These are phyloP conservation scores for Rhizophora apiculata DNA, from an alignment of 345 rosid species.

Conservation along the genomic window DNA sequence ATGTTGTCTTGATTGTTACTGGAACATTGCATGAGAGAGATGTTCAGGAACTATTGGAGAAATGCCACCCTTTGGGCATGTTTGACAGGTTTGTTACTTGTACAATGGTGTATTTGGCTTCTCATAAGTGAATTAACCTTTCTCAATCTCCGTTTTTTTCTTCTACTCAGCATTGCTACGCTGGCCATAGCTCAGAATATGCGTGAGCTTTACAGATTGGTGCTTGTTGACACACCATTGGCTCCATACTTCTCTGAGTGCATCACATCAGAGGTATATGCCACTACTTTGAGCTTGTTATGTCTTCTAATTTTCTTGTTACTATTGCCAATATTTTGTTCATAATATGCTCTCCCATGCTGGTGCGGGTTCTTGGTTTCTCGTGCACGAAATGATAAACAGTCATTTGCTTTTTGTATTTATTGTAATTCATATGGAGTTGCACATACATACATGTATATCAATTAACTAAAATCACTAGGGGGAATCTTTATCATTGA, in stretches of 20 bases:
- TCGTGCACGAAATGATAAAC: no score
- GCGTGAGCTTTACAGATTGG: conserved; percentile 96
- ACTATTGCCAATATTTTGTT: not conserved
- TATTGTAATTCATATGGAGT: no score
- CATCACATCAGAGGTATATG: conserved; percentile 83
- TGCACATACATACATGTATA: no score
- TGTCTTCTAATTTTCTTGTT: not conserved
- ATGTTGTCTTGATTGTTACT: conserved; percentile 96
- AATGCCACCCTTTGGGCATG: conserved; percentile 99
- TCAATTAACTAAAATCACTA: no score
- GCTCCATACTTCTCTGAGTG: conserved; percentile 99
- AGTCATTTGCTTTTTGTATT: no score
- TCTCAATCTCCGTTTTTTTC: not conserved
- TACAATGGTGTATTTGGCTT: not conserved
- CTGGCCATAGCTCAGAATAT: conserved; percentile 98
- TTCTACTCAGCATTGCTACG: conserved; percentile 75
- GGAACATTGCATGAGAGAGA: conserved; percentile 99
- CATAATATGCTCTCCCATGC: no score
- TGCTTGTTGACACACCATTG: conserved; percentile 97
- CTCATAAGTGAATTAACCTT: conserved; percentile 1
- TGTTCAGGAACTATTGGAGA: conserved; percentile 93
- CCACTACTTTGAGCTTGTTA: not conserved
- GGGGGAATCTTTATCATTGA: no score
- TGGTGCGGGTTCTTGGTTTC: no score
- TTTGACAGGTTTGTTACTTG: conserved; percentile 79